Percentiles rank a stretch among this genome's conserved stretches.
Conservation (phyloP, 768 basidiomycete genomes). For the Auricularia sp. region DNA sequence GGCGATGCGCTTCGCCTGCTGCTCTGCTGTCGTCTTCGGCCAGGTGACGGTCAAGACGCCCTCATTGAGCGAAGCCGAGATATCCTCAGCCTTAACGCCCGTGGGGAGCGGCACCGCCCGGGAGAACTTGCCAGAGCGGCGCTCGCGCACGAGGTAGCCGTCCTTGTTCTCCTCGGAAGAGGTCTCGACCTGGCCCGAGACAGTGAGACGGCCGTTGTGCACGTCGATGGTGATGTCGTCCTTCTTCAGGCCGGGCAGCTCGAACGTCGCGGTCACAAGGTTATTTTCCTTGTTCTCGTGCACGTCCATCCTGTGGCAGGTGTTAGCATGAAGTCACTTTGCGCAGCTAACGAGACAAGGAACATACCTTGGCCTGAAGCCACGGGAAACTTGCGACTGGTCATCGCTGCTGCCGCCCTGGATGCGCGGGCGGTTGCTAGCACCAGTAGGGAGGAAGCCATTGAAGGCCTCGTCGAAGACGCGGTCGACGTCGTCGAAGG, state of each 20-base stretch:
- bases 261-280: conserved; percentile 43
- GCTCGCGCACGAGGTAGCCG: conserved; percentile 36
- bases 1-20: background rate
- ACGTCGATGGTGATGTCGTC: conserved; percentile 26
- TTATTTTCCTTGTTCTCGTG: conserved; percentile 33
- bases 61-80: conserved; percentile 39
- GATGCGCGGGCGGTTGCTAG: too few relatives aligned
- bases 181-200: conserved; percentile 34
- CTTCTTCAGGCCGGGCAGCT: conserved; percentile 45
- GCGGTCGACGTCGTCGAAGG: background rate
- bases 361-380: background rate
- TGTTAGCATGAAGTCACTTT: background rate
- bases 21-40: conserved; percentile 35
- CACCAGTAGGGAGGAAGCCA: background rate
- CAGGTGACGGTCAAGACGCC: conserved; percentile 43
- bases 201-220: conserved; percentile 35
- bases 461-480: background rate
- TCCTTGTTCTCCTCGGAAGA: conserved; percentile 21
- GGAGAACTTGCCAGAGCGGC: conserved; percentile 40
- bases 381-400: background rate
- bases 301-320: conserved; percentile 28
- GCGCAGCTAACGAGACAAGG: too few relatives aligned
- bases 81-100: conserved; percentile 33
- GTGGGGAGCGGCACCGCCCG: conserved; percentile 39
- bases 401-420: background rate